phyloP scores from a whole-genome alignment of 2,329 filamentous ascomycete species.

The Exophiala aquamarina region DNA sequence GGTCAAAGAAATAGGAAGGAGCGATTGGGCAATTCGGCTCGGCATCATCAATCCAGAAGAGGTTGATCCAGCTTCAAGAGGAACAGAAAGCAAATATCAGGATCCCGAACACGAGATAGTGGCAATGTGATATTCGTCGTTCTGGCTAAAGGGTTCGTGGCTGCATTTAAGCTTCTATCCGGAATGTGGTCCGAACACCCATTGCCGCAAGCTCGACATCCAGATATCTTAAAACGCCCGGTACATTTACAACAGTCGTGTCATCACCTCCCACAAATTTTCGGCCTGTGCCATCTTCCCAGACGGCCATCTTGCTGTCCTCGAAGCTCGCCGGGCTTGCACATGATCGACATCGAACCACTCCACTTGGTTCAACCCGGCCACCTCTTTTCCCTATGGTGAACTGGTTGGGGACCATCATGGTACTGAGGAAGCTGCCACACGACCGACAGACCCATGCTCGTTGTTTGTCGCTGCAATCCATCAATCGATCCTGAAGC shows the following conservation, averaged over 20 bases:
- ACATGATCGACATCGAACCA: constrained; percentile 78
- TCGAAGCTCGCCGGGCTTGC: constrained; percentile 63
- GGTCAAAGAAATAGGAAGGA: constrained; percentile 35
- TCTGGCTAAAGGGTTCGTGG: neutral
- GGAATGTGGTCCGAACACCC: constrained; percentile 93
- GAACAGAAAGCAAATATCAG: too few species aligned
- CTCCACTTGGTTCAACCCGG: constrained; percentile 44
- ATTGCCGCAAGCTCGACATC: constrained; percentile 95
- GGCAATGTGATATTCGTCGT: constrained; percentile 13
- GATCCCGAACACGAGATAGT: constrained; percentile 9
- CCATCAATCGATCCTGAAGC: constrained; percentile 91
- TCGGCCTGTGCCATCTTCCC: constrained; percentile 86
- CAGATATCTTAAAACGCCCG: constrained; percentile 86
- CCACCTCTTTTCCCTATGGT: constrained; percentile 39
- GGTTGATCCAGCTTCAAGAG: too few species aligned
- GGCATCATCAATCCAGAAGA: constrained; percentile 34
- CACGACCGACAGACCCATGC: constrained; percentile 88
- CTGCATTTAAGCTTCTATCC: constrained; percentile 60
- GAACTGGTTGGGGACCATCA: constrained; percentile 48
- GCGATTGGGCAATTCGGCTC: constrained; percentile 40
- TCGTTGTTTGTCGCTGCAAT: constrained; percentile 90
- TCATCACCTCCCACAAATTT: constrained; percentile 87
- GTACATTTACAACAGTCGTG: constrained; percentile 87
- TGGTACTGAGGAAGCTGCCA: constrained; percentile 85
- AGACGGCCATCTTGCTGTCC: constrained; percentile 69